Conservation (phyloP, 352 stramenopile genomes). For the Pythium grandisporangium region DNA sequence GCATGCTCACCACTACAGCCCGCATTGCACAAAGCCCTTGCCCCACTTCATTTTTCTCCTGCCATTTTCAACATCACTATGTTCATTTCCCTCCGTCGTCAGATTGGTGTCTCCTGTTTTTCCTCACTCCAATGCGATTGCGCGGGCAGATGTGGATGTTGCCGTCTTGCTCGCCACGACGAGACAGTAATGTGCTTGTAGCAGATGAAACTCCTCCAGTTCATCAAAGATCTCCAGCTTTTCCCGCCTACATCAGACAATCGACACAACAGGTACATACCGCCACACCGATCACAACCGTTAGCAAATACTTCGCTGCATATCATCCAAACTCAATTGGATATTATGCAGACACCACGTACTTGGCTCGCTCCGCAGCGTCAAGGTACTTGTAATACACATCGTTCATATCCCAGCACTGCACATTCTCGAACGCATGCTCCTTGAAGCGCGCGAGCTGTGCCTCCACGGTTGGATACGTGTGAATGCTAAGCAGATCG, state of each 20-base stretch:
- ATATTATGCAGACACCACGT: slow-evolving; percentile 12
- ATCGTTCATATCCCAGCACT: slow-evolving; percentile 89
- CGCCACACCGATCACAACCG: no score
- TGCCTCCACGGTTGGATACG: slow-evolving; percentile 65
- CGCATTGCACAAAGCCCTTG: background rate
- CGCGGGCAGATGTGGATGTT: slow-evolving; percentile 6
- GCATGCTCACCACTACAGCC: background rate
- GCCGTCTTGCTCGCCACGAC: slow-evolving; percentile 25
- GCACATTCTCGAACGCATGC: slow-evolving; percentile 51
- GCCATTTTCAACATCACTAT: no score
- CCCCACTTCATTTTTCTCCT: background rate
- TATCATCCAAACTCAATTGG: no score
- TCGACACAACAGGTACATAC: no score
- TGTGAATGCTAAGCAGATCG: slow-evolving; percentile 76
- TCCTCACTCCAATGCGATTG: slow-evolving; percentile 7
- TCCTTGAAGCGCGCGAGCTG: slow-evolving; percentile 70
- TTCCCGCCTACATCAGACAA: slow-evolving; percentile 49
- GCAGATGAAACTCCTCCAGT: slow-evolving; percentile 88
- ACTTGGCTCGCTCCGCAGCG: slow-evolving; percentile 49
- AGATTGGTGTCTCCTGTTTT: no score
- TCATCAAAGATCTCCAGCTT: slow-evolving; percentile 90
- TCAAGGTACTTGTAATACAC: slow-evolving; percentile 88
- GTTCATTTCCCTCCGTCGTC: no score
- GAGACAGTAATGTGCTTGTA: slow-evolving; percentile 88
- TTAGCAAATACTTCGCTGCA: no score